Conservation (phyloP, 2,329 filamentous ascomycete species). For the Epichloe uncinata region DNA sequence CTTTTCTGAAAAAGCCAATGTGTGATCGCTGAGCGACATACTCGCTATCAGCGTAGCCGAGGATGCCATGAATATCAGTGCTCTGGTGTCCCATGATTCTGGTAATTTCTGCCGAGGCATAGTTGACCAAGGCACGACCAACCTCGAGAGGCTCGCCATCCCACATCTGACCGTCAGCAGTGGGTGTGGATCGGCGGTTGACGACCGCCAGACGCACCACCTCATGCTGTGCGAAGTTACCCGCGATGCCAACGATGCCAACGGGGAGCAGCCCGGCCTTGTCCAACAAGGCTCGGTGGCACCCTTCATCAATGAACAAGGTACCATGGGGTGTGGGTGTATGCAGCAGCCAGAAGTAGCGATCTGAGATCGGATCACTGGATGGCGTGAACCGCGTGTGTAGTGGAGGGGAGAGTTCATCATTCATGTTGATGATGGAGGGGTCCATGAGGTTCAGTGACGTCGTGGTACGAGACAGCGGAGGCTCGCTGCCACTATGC, state of each 20-base stretch:
- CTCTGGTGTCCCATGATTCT: conserved; percentile 78
- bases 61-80: conserved; percentile 60
- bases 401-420: conserved; percentile 35
- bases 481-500: conserved; percentile 6
- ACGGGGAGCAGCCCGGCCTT: conserved; percentile 84
- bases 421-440: conserved; percentile 10
- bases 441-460: conserved; percentile 25
- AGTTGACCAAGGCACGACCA: conserved; percentile 83
- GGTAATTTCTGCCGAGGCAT: conserved; percentile 70
- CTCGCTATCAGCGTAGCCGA: conserved; percentile 90
- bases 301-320: conserved; percentile 85
- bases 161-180: conserved; percentile 32
- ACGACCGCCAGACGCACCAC: conserved; percentile 78
- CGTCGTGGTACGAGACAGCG: conserved; percentile 26
- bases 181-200: conserved; percentile 35
- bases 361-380: conserved; percentile 71
- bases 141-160: conserved; percentile 53
- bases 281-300: conserved; percentile 62
- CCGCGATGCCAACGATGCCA: conserved; percentile 82
- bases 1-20: conserved; percentile 56
- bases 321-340: conserved; percentile 83
- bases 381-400: conserved; percentile 92
- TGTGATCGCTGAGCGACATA: conserved; percentile 86
- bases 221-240: conserved; percentile 83
- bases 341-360: conserved; percentile 95